phyloP scores from a whole-genome alignment of 2,329 filamentous ascomycete genomes.

The Trichoderma harzianum region DNA sequence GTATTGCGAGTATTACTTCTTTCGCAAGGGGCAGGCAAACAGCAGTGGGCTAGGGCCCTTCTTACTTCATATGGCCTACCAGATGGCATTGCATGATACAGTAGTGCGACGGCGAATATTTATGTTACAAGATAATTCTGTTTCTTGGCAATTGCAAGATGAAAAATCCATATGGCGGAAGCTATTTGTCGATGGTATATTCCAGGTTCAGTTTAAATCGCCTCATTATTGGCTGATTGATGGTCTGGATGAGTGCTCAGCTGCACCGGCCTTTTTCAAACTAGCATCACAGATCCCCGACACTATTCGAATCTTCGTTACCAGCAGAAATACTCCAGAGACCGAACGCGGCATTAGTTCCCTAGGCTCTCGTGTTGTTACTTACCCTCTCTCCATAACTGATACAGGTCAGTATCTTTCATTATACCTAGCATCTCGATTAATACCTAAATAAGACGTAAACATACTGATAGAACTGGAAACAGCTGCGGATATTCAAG shows the following conservation, averaged over 20 bases:
- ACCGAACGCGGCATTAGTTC: background rate
- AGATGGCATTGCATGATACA: slow-evolving; percentile 7
- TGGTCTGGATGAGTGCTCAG: slow-evolving; percentile 1
- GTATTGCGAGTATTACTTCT: slow-evolving; percentile 7
- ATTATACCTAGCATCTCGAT: background rate
- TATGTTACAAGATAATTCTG: background rate
- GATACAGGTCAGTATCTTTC: background rate
- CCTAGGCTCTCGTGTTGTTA: background rate
- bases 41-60: background rate
- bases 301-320: background rate
- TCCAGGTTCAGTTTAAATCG: background rate
- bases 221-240: slow-evolving; percentile 14
- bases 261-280: background rate
- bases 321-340: background rate
- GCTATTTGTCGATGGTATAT: slow-evolving; percentile 6
- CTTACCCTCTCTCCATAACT: background rate
- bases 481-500: background rate
- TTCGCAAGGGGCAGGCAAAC: background rate
- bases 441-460: background rate
- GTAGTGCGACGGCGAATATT: background rate
- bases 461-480: background rate
- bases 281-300: background rate
- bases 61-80: background rate
- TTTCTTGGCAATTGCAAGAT: background rate
- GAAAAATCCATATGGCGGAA: slow-evolving; percentile 6